Percentiles rank a stretch among this genome's conserved stretches.
Conservation (phyloP, 805 yeast species). For the Saccharomyces eubayanus region DNA sequence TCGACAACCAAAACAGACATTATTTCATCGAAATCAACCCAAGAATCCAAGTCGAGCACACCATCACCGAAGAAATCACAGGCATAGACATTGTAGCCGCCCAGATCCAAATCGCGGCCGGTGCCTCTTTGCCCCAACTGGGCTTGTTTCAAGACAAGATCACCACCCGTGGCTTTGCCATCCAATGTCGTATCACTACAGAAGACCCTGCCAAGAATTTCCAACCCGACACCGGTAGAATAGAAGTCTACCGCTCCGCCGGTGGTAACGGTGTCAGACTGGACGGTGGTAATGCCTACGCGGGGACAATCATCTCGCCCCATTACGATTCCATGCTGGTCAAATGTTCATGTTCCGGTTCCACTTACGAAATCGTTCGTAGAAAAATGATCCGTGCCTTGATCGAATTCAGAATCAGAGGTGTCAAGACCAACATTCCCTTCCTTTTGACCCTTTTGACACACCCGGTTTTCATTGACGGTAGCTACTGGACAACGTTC, state of each 20-base stretch:
- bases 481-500: slow-evolving; percentile 96
- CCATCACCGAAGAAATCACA: slow-evolving; percentile 95
- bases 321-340: slow-evolving; percentile 97
- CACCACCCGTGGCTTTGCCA: slow-evolving; percentile 95
- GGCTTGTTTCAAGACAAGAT: slow-evolving; percentile 89
- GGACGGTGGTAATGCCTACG: slow-evolving; percentile 96
- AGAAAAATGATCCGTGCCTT: slow-evolving; percentile 94
- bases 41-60: slow-evolving; percentile 94
- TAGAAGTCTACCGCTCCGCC: slow-evolving; percentile 92
- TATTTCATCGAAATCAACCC: slow-evolving; percentile 97
- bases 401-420: slow-evolving; percentile 95
- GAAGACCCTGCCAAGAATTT: slow-evolving; percentile 93
- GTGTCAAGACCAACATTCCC: slow-evolving; percentile 96
- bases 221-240: slow-evolving; percentile 96
- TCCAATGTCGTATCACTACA: slow-evolving; percentile 96
- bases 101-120: slow-evolving; percentile 97
- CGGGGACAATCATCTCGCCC: slow-evolving; percentile 91
- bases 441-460: slow-evolving; percentile 85
- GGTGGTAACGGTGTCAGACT: slow-evolving; percentile 98
- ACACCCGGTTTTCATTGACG: slow-evolving; percentile 71
- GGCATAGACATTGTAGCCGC: slow-evolving; percentile 97
- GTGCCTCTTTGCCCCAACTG: slow-evolving; percentile 82
- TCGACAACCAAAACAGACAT: slow-evolving; percentile 85
- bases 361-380: slow-evolving; percentile 90
- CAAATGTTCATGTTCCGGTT: slow-evolving; percentile 92